A percentile compares a stretch with the other conserved stretches of the same genome.
These are phyloP conservation scores for Teunomyces lycoperdinae DNA, from an alignment of 805 yeast genomes.

Conservation along the genomic window DNA sequence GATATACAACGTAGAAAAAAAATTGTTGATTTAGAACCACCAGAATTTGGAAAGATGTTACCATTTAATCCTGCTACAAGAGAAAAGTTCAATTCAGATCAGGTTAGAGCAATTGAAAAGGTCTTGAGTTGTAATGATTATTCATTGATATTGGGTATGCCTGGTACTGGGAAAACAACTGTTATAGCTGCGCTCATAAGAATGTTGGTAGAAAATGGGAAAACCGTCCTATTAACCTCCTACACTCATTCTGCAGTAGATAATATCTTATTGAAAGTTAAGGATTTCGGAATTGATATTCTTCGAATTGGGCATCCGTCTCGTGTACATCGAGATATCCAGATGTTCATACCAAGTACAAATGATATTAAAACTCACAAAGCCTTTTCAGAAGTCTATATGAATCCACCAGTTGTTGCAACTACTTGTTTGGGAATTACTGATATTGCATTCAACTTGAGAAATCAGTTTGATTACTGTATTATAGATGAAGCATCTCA, in stretches of 20 bases:
- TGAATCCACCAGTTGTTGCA: conserved; percentile 74
- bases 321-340: conserved; percentile 62
- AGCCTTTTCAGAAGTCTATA: conserved; percentile 46
- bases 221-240: conserved; percentile 73
- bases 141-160: conserved; percentile 89
- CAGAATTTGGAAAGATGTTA: conserved; percentile 33
- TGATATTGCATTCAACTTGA: conserved; percentile 55
- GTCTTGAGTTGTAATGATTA: conserved; percentile 70
- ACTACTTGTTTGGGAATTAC: conserved; percentile 79
- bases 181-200: conserved; percentile 75
- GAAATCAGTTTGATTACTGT: conserved; percentile 78
- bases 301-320: conserved; percentile 64
- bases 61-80: conserved; percentile 14
- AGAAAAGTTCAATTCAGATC: conserved; percentile 63
- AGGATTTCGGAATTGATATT: conserved; percentile 37
- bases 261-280: conserved; percentile 77
- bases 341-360: conserved; percentile 47
- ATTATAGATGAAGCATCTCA: conserved; percentile 97
- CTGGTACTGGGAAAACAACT: conserved; percentile 96
- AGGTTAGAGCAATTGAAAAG: conserved; percentile 61
- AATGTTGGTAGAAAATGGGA: conserved; percentile 55
- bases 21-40: conserved; percentile 54
- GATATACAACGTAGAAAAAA: conserved; percentile 44
- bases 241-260: conserved; percentile 97
- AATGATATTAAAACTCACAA: conserved; percentile 34